Conservation (phyloP, 805 yeast species). For the Isabelozyma heimii region DNA sequence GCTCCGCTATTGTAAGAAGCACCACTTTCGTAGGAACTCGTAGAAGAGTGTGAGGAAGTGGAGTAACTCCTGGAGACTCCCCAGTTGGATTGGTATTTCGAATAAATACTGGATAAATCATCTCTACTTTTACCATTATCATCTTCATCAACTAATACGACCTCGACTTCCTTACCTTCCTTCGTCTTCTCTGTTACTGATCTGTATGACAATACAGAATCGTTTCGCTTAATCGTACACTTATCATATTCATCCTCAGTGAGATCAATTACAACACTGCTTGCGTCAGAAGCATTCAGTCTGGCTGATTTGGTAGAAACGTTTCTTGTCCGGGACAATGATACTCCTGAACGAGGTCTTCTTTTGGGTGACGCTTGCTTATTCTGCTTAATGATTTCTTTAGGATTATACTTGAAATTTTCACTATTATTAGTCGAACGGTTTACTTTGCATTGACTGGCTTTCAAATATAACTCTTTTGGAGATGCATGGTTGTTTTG, state of each 20-base stretch:
- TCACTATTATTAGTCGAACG: background rate
- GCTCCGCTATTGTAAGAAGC: slow-evolving; percentile 18
- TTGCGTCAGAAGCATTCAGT: slow-evolving; percentile 24
- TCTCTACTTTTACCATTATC: slow-evolving; percentile 26
- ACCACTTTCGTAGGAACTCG: slow-evolving; percentile 8
- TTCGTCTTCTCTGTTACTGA: slow-evolving; percentile 37
- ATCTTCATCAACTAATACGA: slow-evolving; percentile 38
- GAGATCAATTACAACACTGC: slow-evolving; percentile 40
- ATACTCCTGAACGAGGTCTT: background rate
- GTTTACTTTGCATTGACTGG: background rate
- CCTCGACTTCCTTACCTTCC: slow-evolving; percentile 40
- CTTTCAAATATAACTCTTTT: background rate
- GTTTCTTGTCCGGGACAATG: background rate
- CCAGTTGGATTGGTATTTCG: slow-evolving; percentile 34
- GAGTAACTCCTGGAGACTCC: slow-evolving; percentile 20
- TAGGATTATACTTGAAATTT: background rate
- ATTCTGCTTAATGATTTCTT: background rate
- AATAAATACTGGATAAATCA: slow-evolving; percentile 40
- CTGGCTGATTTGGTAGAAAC: slow-evolving; percentile 2
- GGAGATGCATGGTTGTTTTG: background rate
- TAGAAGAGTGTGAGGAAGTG: slow-evolving; percentile 14
- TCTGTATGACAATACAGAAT: slow-evolving; percentile 34
- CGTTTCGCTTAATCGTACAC: slow-evolving; percentile 32
- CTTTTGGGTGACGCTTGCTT: background rate
- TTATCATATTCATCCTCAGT: slow-evolving; percentile 40